Evolutionary conservation across 2,329 filamentous ascomycete genomes (phyloP).

Genomic region (Fusarium setosum): DNA sequence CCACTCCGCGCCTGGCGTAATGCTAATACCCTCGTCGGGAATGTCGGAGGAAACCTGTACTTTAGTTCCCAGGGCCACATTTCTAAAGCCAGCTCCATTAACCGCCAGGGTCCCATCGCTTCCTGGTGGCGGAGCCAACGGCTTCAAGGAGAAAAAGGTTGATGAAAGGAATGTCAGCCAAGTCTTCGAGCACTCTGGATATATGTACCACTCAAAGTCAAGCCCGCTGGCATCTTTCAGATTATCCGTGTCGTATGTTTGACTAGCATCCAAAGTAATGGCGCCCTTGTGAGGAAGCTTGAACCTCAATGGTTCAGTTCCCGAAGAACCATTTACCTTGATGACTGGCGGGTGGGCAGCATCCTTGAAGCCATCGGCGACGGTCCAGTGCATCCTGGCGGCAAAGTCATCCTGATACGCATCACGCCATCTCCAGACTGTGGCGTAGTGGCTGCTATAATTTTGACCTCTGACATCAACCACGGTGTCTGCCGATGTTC

Average conservation of each 20-base stretch:
- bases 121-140: background rate
- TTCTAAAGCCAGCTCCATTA: constrained; percentile 12
- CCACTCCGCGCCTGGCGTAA: constrained; percentile 1
- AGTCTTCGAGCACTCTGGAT: background rate
- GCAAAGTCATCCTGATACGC: constrained; percentile 22
- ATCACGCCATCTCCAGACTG: constrained; percentile 19
- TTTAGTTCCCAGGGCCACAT: background rate
- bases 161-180: background rate
- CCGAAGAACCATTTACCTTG: constrained; percentile 3
- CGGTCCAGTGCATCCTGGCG: constrained; percentile 14
- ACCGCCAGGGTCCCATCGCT: background rate
- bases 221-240: background rate
- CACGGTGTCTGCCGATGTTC: constrained; percentile 2
- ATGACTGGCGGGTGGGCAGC: constrained; percentile 3
- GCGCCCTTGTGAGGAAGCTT: background rate
- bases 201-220: constrained; percentile 14
- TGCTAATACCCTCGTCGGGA: background rate
- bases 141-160: background rate
- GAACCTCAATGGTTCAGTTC: background rate
- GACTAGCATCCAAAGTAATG: constrained; percentile 1
- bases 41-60: background rate
- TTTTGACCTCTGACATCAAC: background rate
- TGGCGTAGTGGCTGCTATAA: constrained; percentile 9
- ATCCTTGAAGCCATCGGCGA: background rate
- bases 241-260: background rate